These are phyloP conservation scores for Recurvomyces mirabilis DNA, from an alignment of 495 filamentous ascomycete genomes.

Conservation along the genomic window DNA sequence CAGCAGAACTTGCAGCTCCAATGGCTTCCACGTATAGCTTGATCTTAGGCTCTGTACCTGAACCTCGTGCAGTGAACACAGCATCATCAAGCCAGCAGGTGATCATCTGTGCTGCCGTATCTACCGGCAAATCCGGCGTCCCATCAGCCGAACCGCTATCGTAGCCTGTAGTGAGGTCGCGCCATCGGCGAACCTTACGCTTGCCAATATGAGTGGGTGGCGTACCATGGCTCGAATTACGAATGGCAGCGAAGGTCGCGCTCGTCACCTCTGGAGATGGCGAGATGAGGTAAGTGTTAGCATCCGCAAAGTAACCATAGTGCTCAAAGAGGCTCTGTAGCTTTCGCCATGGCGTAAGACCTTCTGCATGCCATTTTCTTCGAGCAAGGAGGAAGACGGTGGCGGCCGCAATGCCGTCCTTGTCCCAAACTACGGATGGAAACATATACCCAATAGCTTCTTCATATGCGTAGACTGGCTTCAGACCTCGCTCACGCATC, in stretches of 20 bases:
- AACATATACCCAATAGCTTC: constrained; percentile 73
- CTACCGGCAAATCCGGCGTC: constrained; percentile 48
- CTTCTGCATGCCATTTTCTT: constrained; percentile 41
- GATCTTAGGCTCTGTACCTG: constrained; percentile 56
- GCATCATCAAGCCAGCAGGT: constrained; percentile 54
- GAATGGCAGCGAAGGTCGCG: constrained; percentile 45
- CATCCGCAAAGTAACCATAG: constrained; percentile 54
- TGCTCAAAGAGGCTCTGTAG: constrained; percentile 50
- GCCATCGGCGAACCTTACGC: constrained; percentile 43
- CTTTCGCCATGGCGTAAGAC: constrained; percentile 47
- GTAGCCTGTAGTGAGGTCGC: constrained; percentile 56
- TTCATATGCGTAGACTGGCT: constrained; percentile 53
- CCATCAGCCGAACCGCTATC: constrained; percentile 47
- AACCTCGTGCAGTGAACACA: constrained; percentile 55
- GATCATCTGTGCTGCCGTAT: constrained; percentile 54
- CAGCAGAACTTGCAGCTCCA: constrained; percentile 22
- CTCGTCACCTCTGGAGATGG: constrained; percentile 42
- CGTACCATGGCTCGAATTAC: constrained; percentile 18
- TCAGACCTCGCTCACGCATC: constrained; percentile 31
- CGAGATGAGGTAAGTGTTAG: constrained; percentile 59
- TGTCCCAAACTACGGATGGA: constrained; percentile 52
- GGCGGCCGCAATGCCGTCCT: constrained; percentile 61
- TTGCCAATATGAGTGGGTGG: constrained; percentile 28
- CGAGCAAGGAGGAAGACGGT: constrained; percentile 50
- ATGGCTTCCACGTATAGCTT: constrained; percentile 34